These are phyloP conservation scores for Allium sativum DNA, from an alignment of 106 monocot species.

Conservation along the genomic window DNA sequence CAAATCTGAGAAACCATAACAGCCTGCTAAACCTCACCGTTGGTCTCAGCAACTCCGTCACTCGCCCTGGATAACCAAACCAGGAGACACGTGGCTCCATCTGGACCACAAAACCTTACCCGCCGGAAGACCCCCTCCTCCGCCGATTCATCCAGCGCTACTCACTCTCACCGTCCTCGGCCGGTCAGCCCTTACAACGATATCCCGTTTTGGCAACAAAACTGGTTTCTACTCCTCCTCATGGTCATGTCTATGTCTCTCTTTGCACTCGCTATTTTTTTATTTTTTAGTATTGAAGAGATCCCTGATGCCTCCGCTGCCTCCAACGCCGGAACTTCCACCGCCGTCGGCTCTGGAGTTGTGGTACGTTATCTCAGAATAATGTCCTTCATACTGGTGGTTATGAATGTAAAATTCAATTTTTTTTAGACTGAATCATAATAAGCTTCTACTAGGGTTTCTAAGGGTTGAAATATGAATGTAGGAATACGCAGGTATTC, in stretches of 20 bases:
- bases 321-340: slow-evolving; percentile 23
- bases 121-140: slow-evolving; percentile 25
- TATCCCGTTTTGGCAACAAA: slow-evolving; percentile 43
- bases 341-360: slow-evolving; percentile 18
- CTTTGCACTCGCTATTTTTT: slow-evolving; percentile 45
- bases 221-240: slow-evolving; percentile 38
- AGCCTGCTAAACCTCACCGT: background rate
- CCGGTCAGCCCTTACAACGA: background rate
- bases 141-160: background rate
- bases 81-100: slow-evolving; percentile 39
- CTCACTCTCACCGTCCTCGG: background rate
- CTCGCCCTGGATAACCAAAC: slow-evolving; percentile 28
- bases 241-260: slow-evolving; percentile 47
- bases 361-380: slow-evolving; percentile 30
- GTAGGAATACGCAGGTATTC: too few species aligned
- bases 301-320: slow-evolving; percentile 22
- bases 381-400: background rate
- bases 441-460: too few species aligned
- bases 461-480: too few species aligned
- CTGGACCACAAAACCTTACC: slow-evolving; percentile 32
- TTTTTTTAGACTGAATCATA: background rate
- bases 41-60: background rate
- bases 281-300: slow-evolving; percentile 34
- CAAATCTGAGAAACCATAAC: too few species aligned
- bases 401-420: background rate